Base-by-base conservation (phyloP, 441 rosid genomes). In the Breynia disticha region DNA sequence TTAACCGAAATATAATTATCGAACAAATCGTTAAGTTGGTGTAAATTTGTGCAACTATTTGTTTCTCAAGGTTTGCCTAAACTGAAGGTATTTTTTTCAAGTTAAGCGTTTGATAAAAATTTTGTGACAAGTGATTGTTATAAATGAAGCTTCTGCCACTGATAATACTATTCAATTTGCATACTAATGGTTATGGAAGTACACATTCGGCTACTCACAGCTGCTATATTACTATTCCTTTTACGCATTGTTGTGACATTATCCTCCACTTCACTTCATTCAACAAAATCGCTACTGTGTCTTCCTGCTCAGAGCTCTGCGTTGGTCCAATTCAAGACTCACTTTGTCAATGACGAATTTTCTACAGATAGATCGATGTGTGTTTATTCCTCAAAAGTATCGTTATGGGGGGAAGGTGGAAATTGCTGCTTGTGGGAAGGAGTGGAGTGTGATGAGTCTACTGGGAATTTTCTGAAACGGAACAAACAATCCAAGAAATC, bases 351-450 rank as follows among this genome's bases (percentile, higher is more conserved):
- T 15, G n/a, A 41, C 13, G 13, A 15, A 3, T 11, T 15, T 41
- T 13, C 44, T 41, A 9, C 44, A n/a, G n/a, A n/a, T n/a, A n/a
- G 5, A 9, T 41, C n/a, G 3, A 3, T 11, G 44, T 11, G 10
- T 41, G 44, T 41, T 11, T 41, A 13, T 41, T 41, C 3, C 44
- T 59, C 59, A 15, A 76, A 67, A 53, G 67, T 63, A 45, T 32
- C 7, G 21, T 54, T n/a, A 2, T 75, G 79, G 81, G 55, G 50
- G 20, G 52, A 71, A 21, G 63, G 57, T 49, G 57, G 32, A 3
- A 66, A 69, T 65, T 76, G 77, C 14, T 76, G 76, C 56, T 52
- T 19, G 11, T 73, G 77, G 76, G 67, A 65, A 19, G 74, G 81
- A 2, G 54, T 73, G 37, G 57, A 61, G 14, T 71, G 74, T 54